Base-by-base conservation (phyloP, 1,284 basidiomycete genomes). In the Sporisorium graminicola region DNA sequence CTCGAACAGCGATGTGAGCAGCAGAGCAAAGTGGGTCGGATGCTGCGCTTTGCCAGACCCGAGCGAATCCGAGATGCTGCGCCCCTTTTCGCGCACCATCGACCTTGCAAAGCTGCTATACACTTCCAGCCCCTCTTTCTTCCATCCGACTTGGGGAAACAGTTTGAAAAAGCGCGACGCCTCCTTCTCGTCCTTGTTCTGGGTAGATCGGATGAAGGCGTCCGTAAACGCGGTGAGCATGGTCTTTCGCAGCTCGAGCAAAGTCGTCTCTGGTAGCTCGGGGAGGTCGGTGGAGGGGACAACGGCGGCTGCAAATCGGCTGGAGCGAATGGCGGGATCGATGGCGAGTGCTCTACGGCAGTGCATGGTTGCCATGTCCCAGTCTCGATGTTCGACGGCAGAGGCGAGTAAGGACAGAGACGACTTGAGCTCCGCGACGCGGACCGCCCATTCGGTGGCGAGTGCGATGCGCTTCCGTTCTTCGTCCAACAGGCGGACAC, bases 111-210 rank as follows among this genome's bases (percentile, higher is more conserved):
- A 99, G 18, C 91, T 90, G 0, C 94, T 93, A 87, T 99, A 99
- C 0, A 92, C 93, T 70, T 93, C 91, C n/a, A 99, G 88, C 0
- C 97, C 97, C 85, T 96, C 93, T n/a, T 89, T 88, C 16, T 89
- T 87, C 54, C 88, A 88, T 5, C 94, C 94, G 56, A 99, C 94
- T 1, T 91, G 91, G 2, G 97, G 96, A 86, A 99, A 98, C 2
- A 99, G 89, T 84, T 97, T 95, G 89, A 99, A 98, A 87, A 94
- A 99, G 7, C 95, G 90, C 75, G 92, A 95, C 2, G 94, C 97
- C 16, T 92, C 91, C 24, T 91, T 91, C 53, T 83, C 76, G 52
- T 83, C 80, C 64, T 72, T 73, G 86, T 95, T 94, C 49, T 92
- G 90, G 7, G 90, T 89, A 9, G 89, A 89, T 1, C 94, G 93